Base-by-base conservation (phyloP, 345 rosid species). In the Sonneratia alba region DNA sequence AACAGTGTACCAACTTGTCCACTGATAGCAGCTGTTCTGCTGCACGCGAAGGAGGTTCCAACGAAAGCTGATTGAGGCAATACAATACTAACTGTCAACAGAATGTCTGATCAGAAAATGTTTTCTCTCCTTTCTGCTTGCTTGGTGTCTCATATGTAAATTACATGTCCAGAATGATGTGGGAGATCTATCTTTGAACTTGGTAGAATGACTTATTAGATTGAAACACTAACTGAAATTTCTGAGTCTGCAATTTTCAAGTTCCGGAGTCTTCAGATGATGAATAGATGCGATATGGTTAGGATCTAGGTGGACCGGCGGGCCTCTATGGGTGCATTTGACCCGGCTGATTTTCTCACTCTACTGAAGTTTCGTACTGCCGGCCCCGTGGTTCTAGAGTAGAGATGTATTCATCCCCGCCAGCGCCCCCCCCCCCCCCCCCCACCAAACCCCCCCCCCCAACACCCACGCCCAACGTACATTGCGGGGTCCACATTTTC, bases 1-100 rank as follows among this genome's bases (percentile, higher is more conserved):
- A 76, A 66, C 84, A 76, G 45, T 72, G 78, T 77, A 81, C 69
- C 78, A 77, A 57, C 66, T 63, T 21, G 32, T 73, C 66, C 70
- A 69, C 73, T 37, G 85, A 83, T 77, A 80, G 71, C 71, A 83
- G 67, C 79, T 51, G 70, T 16, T 18, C 73, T 4, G 34, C 1
- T 36, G 73, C 38, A 32, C 61, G 53, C 0, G 81, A 47, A 74
- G 83, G 70, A 71, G 76, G 80, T 77, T 68, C 71, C 6, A 53
- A 69, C 45, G 74, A 73, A 75, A 65, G 75, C 55, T 55, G 76
- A 56, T 53, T 13, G 18, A 24, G 37, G 66, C 27, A 62, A 32
- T 34, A 27, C 66, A 27, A 62, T 34, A 24, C 66, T 59, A 21
- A 59, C 15, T 59, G 64, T 21, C 22, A 22, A 19, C 13, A 7